Evolutionary conservation across 176 grass and related monocot genomes (phyloP).

Genomic region (Tillandsia leiboldiana): DNA sequence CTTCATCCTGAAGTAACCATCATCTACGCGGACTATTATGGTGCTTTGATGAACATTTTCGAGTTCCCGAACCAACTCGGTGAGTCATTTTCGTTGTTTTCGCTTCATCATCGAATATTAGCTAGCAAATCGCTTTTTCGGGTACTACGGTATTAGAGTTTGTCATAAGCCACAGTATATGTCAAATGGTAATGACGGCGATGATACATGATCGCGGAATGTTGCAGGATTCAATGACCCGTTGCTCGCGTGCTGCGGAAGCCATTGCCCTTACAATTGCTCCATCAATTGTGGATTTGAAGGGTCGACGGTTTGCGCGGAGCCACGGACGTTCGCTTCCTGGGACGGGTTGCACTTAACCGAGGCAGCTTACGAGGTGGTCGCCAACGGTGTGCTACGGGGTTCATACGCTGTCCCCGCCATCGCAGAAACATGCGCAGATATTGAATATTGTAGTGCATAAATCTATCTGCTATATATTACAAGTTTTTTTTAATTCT

Average conservation of each 20-base stretch:
- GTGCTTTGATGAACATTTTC: slow-evolving; percentile 18
- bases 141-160: not conserved
- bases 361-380: slow-evolving; percentile 31
- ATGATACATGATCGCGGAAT: not conserved
- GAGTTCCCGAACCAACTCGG: slow-evolving; percentile 25
- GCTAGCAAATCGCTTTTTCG: not conserved
- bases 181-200: not conserved
- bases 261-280: slow-evolving; percentile 24
- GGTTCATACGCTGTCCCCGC: slow-evolving; percentile 27
- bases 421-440: slow-evolving; percentile 18
- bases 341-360: slow-evolving; percentile 52
- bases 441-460: not conserved
- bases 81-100: not conserved
- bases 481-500: too few relatives aligned
- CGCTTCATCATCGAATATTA: not conserved
- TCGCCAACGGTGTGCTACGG: slow-evolving; percentile 30
- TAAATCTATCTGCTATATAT: not conserved
- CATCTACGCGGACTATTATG: slow-evolving; percentile 55
- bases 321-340: slow-evolving; percentile 22
- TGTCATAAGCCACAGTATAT: not conserved
- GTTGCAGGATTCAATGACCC: slow-evolving; percentile 22
- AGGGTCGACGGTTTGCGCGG: slow-evolving; percentile 18
- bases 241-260: slow-evolving; percentile 32
- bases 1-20: slow-evolving; percentile 23
- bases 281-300: slow-evolving; percentile 13